Percentiles rank a stretch among this genome's conserved stretches.
Evolutionary conservation across 2,329 filamentous ascomycete genomes (phyloP).

Genomic region (Macrophomina pseudophaseolina): DNA sequence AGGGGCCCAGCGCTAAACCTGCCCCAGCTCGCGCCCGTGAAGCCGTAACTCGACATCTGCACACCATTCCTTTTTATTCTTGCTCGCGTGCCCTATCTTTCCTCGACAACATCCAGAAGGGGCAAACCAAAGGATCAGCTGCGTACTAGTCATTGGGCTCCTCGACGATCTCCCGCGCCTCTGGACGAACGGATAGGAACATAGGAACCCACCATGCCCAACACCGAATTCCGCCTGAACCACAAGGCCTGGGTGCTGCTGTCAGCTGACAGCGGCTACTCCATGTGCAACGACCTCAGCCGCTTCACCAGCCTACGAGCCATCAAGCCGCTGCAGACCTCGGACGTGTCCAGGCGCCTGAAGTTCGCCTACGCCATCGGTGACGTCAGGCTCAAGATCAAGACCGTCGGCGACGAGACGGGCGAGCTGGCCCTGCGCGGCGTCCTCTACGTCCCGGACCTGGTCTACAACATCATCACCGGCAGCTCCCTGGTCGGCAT

Average conservation of each 20-base stretch:
- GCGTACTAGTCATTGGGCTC: background rate
- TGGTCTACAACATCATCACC: slow-evolving; percentile 16
- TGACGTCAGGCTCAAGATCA: slow-evolving; percentile 3
- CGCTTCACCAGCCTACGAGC: slow-evolving; percentile 11
- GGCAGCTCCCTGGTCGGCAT: slow-evolving; percentile 18
- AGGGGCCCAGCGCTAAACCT: slow-evolving; percentile 3
- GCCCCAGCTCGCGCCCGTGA: background rate
- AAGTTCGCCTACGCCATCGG: slow-evolving; percentile 22
- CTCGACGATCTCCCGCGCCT: background rate
- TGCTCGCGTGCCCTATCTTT: too few relatives aligned
- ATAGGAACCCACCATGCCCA: background rate
- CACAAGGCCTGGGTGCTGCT: slow-evolving; percentile 21
- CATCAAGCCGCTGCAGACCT: slow-evolving; percentile 23
- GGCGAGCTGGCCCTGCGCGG: slow-evolving; percentile 12
- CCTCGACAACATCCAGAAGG: background rate
- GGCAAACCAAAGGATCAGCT: background rate
- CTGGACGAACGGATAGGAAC: background rate
- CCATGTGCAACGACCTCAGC: slow-evolving; percentile 24
- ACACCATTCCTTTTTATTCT: background rate
- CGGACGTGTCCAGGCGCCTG: slow-evolving; percentile 9
- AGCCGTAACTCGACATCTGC: background rate
- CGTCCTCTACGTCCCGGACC: slow-evolving; percentile 14
- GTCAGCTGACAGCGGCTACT: slow-evolving; percentile 17
- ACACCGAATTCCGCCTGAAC: slow-evolving; percentile 13
- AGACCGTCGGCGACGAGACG: background rate